Evolutionary conservation across 768 basidiomycete genomes (phyloP).

Genomic region (Lanmaoa pseudosensibilis): DNA sequence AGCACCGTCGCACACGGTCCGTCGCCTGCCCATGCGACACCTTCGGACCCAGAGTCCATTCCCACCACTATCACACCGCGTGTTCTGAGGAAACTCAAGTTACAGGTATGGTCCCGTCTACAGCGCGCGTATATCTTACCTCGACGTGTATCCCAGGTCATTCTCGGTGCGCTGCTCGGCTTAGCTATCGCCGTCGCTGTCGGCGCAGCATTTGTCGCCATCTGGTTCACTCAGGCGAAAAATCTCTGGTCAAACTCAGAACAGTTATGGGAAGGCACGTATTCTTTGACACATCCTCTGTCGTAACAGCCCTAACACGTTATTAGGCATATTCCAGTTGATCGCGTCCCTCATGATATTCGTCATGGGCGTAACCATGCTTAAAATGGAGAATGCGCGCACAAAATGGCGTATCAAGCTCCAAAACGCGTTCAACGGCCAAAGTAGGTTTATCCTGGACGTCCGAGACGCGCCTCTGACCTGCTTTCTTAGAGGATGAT

Average conservation of each 20-base stretch:
- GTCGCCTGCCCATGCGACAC: not conserved
- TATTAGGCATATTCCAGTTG: slow-evolving; percentile 63
- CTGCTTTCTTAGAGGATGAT: slow-evolving; percentile 40
- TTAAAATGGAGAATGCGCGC: slow-evolving; percentile 92
- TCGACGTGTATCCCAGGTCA: slow-evolving; percentile 49
- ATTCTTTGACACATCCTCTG: not conserved
- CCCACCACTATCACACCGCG: slow-evolving; percentile 37
- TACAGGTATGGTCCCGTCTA: slow-evolving; percentile 47
- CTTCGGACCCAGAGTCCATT: slow-evolving; percentile 21
- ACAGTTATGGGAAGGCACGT: slow-evolving; percentile 85
- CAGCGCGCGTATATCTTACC: not conserved
- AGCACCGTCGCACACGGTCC: not conserved
- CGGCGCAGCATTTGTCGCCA: slow-evolving; percentile 89
- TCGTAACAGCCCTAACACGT: not conserved
- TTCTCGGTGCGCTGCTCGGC: slow-evolving; percentile 71
- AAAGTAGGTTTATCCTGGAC: slow-evolving; percentile 39
- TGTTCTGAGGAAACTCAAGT: slow-evolving; percentile 65
- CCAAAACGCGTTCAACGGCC: slow-evolving; percentile 66
- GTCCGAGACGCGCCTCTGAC: not conserved
- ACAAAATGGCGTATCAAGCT: slow-evolving; percentile 95
- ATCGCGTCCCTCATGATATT: slow-evolving; percentile 82
- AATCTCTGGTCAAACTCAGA: slow-evolving; percentile 86
- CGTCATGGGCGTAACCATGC: slow-evolving; percentile 91
- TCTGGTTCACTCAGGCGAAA: slow-evolving; percentile 91
- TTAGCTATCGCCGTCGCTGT: slow-evolving; percentile 79